Evolutionary conservation across 495 filamentous ascomycete species (phyloP), one percentile per base, ranked within the genome.

Genomic region (Friedmanniomyces simplex): DNA sequence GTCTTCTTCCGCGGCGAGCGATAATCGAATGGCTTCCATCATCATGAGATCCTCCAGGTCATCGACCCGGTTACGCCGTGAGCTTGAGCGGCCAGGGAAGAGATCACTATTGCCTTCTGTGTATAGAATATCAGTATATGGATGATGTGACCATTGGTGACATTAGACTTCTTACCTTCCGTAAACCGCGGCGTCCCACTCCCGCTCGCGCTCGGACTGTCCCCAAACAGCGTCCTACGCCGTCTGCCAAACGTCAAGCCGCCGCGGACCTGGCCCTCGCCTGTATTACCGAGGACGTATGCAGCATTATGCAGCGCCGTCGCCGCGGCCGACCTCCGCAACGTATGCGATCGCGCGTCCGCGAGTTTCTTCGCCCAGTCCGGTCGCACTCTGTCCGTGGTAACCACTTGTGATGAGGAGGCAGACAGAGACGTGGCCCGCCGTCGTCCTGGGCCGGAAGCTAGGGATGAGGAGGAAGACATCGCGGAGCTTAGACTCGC

Each of bases 21-120:
- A 94, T 47, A 95, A 71, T 30, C 93, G 76, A 52, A 98, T 91
- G 1, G 93, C 93, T 67, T 97, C 93, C 77, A 91, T 87, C 79
- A 96, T 88, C 93, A 98, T 98, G 76, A 97, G 88, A 48, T 95
- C 91, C 67, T 98, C 93, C 12, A 97, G 73, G 63, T 96, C 91
- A 45, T 94, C 88, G 52, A 93, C 77, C 46, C 89, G 76, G 52
- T 67, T 82, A 50, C 83, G 74, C 50, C 87, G 76, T 14, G 83
- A 81, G 59, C 76, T 79, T 18, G 72, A 73, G n/a, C 81, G 75
- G 8, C 76, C 72, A 20, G 79, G 72, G 18, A 74, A 72, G 20
- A 79, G 50, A 54, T 75, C 75, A 5, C 66, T 69, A 20, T 70
- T 57, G 5, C 67, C 69, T 50, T 75, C 77, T 62, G 77, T 77